A percentile compares a stretch with the other conserved stretches of the same genome.
Conservation (phyloP, 371 early-diverging fungal species). For the Rhizopus sp. region DNA sequence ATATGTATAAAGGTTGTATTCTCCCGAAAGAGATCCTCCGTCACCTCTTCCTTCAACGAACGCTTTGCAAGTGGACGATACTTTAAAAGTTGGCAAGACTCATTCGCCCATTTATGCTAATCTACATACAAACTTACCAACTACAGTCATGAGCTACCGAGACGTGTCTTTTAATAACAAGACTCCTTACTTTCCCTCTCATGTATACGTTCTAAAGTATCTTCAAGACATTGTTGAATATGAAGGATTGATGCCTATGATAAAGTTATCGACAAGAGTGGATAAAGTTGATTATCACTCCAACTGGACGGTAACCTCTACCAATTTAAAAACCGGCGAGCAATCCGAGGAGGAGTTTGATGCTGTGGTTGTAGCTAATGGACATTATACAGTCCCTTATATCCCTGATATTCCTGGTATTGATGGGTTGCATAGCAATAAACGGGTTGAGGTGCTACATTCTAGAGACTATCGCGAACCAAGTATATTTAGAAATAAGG, state of each 20-base stretch:
- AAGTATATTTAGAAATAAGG: constrained; percentile 40
- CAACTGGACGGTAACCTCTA: constrained; percentile 24
- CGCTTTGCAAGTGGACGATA: constrained; percentile 38
- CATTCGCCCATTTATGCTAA: constrained; percentile 55
- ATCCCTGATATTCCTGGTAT: constrained; percentile 60
- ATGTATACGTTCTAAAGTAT: constrained; percentile 50
- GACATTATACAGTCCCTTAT: constrained; percentile 58
- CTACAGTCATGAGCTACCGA: constrained; percentile 57
- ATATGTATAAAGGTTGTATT: constrained; percentile 38
- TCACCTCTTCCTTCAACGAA: constrained; percentile 38
- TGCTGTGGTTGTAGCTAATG: constrained; percentile 61
- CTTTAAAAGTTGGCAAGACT: constrained; percentile 11
- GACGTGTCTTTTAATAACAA: constrained; percentile 47
- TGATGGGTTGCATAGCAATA: constrained; percentile 8
- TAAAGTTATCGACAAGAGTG: constrained; percentile 55
- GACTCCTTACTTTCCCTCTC: constrained; percentile 46
- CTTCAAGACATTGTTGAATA: constrained; percentile 35
- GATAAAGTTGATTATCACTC: constrained; percentile 25
- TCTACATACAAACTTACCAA: constrained; percentile 65
- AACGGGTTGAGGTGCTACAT: constrained; percentile 36
- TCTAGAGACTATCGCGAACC: constrained; percentile 61
- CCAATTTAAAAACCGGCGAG: constrained; percentile 6
- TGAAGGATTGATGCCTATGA: constrained; percentile 24
- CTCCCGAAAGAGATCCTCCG: constrained; percentile 26
- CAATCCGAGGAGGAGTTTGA: constrained; percentile 40